A percentile compares a stretch with the other conserved stretches of the same genome.
These are phyloP conservation scores for Pulveroboletus sp. DNA, from an alignment of 768 basidiomycete species.

Conservation along the genomic window DNA sequence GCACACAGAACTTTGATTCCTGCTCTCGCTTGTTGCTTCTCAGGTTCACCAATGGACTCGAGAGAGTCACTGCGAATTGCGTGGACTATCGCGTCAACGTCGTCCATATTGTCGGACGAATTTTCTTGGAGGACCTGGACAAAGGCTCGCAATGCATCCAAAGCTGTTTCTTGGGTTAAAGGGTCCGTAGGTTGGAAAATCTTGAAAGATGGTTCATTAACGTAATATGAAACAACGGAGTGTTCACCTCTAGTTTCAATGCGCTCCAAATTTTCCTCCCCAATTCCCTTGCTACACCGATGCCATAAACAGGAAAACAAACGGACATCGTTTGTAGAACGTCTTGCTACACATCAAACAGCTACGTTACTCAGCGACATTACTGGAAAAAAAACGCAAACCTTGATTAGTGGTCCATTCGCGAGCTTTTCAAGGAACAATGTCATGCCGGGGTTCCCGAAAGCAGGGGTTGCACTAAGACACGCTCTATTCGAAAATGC, in stretches of 20 bases:
- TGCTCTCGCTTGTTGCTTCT: conserved; percentile 88
- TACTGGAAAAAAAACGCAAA: conserved; percentile 23
- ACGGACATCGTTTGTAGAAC: conserved; percentile 72
- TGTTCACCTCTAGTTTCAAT: conserved; percentile 78
- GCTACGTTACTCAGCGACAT: conserved; percentile 1
- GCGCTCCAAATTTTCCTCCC: conserved; percentile 87
- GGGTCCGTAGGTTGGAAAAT: conserved; percentile 90
- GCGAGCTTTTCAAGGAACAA: conserved; percentile 91
- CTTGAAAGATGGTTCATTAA: conserved; percentile 37
- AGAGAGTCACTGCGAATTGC: conserved; percentile 82
- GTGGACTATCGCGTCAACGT: conserved; percentile 57
- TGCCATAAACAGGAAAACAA: conserved; percentile 86
- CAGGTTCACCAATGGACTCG: conserved; percentile 78
- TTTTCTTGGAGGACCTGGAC: conserved; percentile 67
- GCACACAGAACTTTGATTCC: conserved; percentile 82
- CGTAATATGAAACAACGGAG: background rate
- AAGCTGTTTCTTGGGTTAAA: conserved; percentile 69
- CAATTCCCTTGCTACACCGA: conserved; percentile 52
- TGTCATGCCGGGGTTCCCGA: conserved; percentile 82
- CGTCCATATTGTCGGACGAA: conserved; percentile 35
- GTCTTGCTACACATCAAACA: conserved; percentile 61
- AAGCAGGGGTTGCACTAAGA: conserved; percentile 73
- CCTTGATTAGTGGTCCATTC: conserved; percentile 81
- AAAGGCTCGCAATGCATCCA: conserved; percentile 70
- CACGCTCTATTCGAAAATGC: conserved; percentile 47